These are phyloP conservation scores for Calonectria pseudoreteaudii DNA, from an alignment of 2,329 filamentous ascomycete species.

Conservation along the genomic window DNA sequence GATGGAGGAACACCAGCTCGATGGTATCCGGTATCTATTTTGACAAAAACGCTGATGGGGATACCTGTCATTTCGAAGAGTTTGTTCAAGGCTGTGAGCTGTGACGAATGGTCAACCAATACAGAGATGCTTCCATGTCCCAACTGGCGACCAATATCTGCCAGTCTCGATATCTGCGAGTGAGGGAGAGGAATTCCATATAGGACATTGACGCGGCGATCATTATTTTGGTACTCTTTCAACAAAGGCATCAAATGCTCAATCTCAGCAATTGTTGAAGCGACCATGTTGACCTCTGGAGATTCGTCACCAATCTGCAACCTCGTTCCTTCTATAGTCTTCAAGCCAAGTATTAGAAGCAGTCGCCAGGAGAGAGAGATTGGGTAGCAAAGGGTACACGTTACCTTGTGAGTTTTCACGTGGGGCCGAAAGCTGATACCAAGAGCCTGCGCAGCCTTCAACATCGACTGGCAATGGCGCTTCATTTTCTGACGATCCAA, in stretches of 20 bases:
- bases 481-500: constrained; percentile 65
- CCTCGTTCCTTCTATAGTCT: constrained; percentile 67
- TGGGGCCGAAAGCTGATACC: constrained; percentile 70
- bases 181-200: constrained; percentile 71
- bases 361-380: neutral
- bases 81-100: constrained; percentile 50
- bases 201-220: constrained; percentile 54
- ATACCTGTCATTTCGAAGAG: constrained; percentile 45
- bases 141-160: constrained; percentile 57
- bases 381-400: neutral
- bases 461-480: constrained; percentile 69
- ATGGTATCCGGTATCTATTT: constrained; percentile 74
- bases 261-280: constrained; percentile 69
- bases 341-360: rapidly evolving
- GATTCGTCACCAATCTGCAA: constrained; percentile 63
- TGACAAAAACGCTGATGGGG: constrained; percentile 63
- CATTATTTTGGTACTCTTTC: constrained; percentile 47
- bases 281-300: constrained; percentile 63
- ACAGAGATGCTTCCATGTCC: constrained; percentile 61
- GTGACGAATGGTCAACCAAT: constrained; percentile 68
- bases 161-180: constrained; percentile 64
- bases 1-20: constrained; percentile 67
- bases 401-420: constrained; percentile 75
- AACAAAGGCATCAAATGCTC: constrained; percentile 65
- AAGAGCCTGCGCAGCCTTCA: constrained; percentile 59